Conservation (phyloP, 1,284 basidiomycete genomes). For the Tilletia walkeri region DNA sequence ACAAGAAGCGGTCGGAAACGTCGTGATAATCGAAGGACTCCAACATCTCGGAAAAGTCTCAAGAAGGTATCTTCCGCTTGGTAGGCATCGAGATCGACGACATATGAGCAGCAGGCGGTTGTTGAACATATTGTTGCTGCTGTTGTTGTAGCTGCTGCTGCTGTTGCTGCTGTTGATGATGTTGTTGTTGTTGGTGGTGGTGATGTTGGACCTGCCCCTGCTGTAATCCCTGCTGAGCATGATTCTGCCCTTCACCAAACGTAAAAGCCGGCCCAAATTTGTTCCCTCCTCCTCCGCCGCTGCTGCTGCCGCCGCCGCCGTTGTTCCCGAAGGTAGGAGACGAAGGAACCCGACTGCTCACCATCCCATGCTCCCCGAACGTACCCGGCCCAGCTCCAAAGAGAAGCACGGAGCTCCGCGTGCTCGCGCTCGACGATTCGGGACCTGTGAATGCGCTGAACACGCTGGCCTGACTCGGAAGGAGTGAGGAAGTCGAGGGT, state of each 20-base stretch:
- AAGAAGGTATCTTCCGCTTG: constrained; percentile 13
- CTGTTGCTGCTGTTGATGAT: background rate
- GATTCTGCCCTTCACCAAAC: no score
- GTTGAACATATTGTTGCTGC: background rate
- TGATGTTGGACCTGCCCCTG: no score
- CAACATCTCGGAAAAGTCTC: background rate
- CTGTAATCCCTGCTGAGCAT: no score
- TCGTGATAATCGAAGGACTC: no score
- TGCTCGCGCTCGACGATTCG: constrained; percentile 7
- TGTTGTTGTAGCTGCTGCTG: background rate
- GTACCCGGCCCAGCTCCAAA: background rate
- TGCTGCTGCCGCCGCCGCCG: no score
- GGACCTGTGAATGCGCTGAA: background rate
- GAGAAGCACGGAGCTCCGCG: background rate
- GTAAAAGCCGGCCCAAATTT: no score
- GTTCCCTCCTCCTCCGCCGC: no score
- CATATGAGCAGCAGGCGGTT: background rate
- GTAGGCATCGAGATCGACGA: background rate
- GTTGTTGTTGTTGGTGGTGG: no score
- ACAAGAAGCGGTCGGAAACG: no score
- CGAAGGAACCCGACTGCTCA: no score
- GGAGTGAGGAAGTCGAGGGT: background rate
- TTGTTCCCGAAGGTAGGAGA: no score
- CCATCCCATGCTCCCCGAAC: background rate
- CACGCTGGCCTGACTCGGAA: background rate